Percentiles rank a stretch among this genome's conserved stretches.
phyloP scores from a whole-genome alignment of 2,329 filamentous ascomycete genomes.

The Aureobasidium sp. region DNA sequence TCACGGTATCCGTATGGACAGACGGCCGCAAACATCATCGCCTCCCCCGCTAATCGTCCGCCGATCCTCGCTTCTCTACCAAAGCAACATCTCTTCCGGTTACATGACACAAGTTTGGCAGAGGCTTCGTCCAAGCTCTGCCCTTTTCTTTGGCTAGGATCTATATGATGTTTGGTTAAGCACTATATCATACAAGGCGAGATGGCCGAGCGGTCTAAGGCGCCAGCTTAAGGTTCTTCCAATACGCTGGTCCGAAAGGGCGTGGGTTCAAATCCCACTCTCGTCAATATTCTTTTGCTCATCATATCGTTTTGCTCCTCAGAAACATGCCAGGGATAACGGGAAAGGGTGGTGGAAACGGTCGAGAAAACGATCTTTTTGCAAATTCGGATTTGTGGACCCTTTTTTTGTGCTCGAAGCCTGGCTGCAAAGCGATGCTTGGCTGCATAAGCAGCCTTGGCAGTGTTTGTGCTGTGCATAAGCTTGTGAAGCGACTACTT shows the following conservation, averaged over 20 bases:
- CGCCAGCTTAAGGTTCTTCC: conserved; percentile 10
- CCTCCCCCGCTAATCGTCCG: no score
- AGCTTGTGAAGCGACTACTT: no score
- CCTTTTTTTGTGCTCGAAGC: not conserved
- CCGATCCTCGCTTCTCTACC: no score
- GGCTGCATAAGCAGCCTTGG: no score
- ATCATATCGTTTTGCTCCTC: not conserved
- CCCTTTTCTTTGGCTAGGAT: no score
- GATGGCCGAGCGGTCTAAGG: conserved; percentile 13
- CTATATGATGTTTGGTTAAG: no score
- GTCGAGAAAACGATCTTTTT: not conserved
- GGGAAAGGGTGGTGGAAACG: not conserved
- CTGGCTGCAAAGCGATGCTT: not conserved
- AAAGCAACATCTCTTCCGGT: no score
- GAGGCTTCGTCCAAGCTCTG: no score
- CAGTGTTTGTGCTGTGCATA: no score
- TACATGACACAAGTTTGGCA: no score
- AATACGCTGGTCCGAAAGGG: conserved; percentile 13
- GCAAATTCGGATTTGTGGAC: not conserved
- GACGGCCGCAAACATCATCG: not conserved
- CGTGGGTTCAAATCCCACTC: conserved; percentile 9
- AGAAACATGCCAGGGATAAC: not conserved
- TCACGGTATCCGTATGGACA: not conserved
- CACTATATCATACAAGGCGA: not conserved
- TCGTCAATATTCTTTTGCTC: conserved; percentile 6